Conservation (phyloP, 2,329 filamentous ascomycete species). For the Teratosphaeria nubilosa region DNA sequence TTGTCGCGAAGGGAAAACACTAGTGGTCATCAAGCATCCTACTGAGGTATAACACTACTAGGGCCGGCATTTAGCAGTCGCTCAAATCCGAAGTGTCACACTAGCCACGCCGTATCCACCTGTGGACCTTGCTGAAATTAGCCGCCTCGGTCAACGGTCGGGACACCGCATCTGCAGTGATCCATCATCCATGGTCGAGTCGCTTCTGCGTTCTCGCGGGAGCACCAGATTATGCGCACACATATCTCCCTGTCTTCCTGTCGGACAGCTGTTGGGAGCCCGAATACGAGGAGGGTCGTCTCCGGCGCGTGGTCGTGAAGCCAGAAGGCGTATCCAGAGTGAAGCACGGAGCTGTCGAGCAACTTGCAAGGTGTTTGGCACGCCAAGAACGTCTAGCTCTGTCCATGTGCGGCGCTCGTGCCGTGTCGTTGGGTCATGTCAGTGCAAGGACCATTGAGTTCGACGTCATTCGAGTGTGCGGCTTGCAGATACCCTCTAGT, state of each 20-base stretch:
- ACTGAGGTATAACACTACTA: neutral
- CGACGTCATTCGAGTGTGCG: neutral
- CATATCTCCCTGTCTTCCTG: no score
- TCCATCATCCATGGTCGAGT: neutral
- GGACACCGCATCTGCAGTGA: neutral
- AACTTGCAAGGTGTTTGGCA: neutral
- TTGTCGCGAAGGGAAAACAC: neutral
- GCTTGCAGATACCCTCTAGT: neutral
- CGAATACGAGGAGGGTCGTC: no score
- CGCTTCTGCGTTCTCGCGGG: neutral
- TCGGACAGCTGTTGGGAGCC: no score
- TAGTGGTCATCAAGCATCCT: neutral
- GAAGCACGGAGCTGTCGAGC: no score
- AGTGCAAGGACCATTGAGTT: neutral
- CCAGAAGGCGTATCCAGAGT: neutral
- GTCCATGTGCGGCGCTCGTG: neutral
- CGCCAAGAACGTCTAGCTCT: neutral
- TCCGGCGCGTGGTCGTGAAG: neutral
- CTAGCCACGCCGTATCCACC: neutral
- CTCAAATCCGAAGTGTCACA: neutral
- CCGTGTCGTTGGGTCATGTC: neutral
- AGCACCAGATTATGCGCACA: no score
- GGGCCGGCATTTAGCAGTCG: neutral
- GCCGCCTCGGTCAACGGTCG: neutral
- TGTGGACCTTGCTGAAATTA: neutral